phyloP scores from a whole-genome alignment of 129 eudicot species.

The Lonicera japonica region DNA sequence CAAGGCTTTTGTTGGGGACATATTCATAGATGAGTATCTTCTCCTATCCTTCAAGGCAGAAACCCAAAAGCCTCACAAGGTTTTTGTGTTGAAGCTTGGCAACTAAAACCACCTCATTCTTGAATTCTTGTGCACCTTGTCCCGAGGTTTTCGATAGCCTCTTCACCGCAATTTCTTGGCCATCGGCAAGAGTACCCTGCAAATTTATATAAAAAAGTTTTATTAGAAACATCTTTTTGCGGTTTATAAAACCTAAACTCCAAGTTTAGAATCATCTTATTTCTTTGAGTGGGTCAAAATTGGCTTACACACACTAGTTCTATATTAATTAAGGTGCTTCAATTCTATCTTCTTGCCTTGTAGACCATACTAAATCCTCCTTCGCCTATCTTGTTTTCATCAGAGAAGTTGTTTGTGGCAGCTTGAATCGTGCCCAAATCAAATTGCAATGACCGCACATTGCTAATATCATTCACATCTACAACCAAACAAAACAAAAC shows the following conservation, averaged over 20 bases:
- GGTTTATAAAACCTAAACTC: too few relatives aligned
- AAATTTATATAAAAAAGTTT: not conserved
- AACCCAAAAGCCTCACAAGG: constrained; percentile 30
- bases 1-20: constrained; percentile 32
- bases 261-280: not conserved
- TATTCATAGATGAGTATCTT: constrained; percentile 27
- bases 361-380: constrained; percentile 47
- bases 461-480: constrained; percentile 20
- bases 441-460: constrained; percentile 27
- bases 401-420: constrained; percentile 29
- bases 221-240: not conserved
- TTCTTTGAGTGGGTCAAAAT: not conserved
- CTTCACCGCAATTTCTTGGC: constrained; percentile 27
- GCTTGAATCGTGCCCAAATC: constrained; percentile 25
- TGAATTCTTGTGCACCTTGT: constrained; percentile 32
- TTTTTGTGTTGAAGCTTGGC: constrained; percentile 35
- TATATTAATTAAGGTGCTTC: not conserved
- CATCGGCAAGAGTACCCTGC: constrained; percentile 28
- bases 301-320: not conserved
- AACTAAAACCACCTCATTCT: constrained; percentile 24
- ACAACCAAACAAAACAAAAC: not conserved
- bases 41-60: constrained; percentile 27
- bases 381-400: constrained; percentile 36
- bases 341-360: constrained; percentile 20
- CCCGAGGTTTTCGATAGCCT: constrained; percentile 29